Evolutionary conservation across 495 filamentous ascomycete genomes (phyloP).

Genomic region (Aspergillus panamensis): DNA sequence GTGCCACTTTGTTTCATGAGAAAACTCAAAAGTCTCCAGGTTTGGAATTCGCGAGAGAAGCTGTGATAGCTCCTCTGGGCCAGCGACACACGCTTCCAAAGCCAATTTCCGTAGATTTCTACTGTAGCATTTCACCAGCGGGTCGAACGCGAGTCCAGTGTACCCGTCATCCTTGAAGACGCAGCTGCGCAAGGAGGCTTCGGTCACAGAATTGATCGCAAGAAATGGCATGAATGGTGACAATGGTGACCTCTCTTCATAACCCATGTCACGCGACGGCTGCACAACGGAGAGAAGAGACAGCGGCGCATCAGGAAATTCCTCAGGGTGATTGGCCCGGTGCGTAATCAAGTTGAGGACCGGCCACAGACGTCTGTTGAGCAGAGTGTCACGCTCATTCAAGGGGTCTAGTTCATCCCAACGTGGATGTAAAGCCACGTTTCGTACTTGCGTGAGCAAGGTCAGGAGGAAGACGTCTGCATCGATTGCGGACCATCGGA

Average conservation of each 20-base stretch:
- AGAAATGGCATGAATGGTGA: conserved; percentile 5
- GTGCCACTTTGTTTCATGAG: conserved; percentile 17
- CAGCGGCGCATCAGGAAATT: conserved; percentile 5
- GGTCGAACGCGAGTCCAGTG: conserved; percentile 5
- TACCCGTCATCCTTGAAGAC: conserved; percentile 12
- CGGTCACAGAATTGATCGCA: conserved; percentile 8
- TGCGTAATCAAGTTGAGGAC: conserved; percentile 8
- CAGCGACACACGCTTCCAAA: conserved; percentile 1
- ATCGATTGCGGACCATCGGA: conserved; percentile 2
- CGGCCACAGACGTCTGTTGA: not conserved
- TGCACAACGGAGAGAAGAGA: conserved; percentile 1
- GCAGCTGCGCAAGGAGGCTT: conserved; percentile 6
- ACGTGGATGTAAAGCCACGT: conserved; percentile 7
- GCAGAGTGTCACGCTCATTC: not conserved
- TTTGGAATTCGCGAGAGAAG: conserved; percentile 13
- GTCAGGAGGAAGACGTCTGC: conserved; percentile 16
- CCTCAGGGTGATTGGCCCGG: conserved; percentile 5
- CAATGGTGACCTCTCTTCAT: conserved; percentile 4
- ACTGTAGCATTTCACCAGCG: conserved; percentile 1
- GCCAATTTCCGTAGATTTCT: conserved; percentile 3
- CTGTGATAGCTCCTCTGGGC: conserved; percentile 7
- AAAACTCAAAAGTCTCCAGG: conserved; percentile 13
- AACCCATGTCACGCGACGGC: not conserved
- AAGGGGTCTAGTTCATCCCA: conserved; percentile 6
- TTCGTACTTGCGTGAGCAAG: conserved; percentile 10